A percentile compares a stretch with the other conserved stretches of the same genome.
Conservation (phyloP, 345 rosid genomes). For the Aquilaria sinensis region DNA sequence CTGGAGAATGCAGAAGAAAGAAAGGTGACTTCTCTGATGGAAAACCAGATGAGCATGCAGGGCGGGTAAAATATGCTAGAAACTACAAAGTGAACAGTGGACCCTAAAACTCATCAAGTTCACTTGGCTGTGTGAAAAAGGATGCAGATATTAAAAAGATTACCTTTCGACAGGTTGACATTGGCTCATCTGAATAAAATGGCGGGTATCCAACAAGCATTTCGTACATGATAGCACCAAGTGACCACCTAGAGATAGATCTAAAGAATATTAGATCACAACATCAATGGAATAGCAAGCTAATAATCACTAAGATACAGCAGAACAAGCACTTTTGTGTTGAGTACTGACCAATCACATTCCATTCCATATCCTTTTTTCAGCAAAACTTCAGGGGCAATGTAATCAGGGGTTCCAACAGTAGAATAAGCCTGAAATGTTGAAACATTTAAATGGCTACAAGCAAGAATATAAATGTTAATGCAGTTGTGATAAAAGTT, state of each 20-base stretch:
- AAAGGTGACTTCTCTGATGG: neutral
- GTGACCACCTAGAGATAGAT: slow-evolving; percentile 80
- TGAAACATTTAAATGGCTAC: slow-evolving; percentile 6
- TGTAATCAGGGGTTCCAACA: slow-evolving; percentile 97
- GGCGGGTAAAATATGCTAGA: neutral
- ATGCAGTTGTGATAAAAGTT: neutral
- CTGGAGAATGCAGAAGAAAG: slow-evolving; percentile 29
- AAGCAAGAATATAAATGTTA: slow-evolving; percentile 9
- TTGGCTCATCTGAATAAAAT: slow-evolving; percentile 96
- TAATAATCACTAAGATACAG: neutral
- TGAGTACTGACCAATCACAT: slow-evolving; percentile 83
- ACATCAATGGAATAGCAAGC: slow-evolving; percentile 7
- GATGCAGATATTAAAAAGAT: neutral
- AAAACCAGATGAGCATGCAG: neutral
- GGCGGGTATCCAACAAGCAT: slow-evolving; percentile 99
- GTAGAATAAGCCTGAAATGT: slow-evolving; percentile 87
- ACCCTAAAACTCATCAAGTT: too few relatives aligned
- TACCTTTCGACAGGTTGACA: slow-evolving; percentile 99
- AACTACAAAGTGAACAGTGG: neutral
- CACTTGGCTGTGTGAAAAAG: too few relatives aligned
- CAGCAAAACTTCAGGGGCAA: slow-evolving; percentile 92
- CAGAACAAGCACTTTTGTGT: slow-evolving; percentile 19
- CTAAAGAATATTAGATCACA: slow-evolving; percentile 5
- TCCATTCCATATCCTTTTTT: slow-evolving; percentile 99
- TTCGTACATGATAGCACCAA: slow-evolving; percentile 99